Percentiles rank a stretch among this genome's conserved stretches.
Evolutionary conservation across 768 basidiomycete genomes (phyloP).

Genomic region (Cystoderma amianthinum): DNA sequence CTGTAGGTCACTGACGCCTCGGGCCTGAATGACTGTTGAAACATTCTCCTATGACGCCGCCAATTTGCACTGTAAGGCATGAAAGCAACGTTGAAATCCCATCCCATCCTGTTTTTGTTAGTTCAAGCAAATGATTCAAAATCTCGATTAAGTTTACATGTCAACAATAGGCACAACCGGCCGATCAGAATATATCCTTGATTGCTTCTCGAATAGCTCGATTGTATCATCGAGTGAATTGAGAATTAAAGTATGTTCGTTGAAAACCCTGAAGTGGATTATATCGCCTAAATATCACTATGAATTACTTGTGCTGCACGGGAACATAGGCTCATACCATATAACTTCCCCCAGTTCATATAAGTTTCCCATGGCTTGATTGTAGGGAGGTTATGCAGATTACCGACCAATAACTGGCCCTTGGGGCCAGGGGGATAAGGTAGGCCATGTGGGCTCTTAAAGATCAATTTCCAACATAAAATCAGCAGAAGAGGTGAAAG

Average conservation of each 20-base stretch:
- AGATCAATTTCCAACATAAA: background rate
- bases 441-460: background rate
- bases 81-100: conserved; percentile 8
- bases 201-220: conserved; percentile 19
- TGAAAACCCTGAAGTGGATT: conserved; percentile 12
- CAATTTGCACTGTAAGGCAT: conserved; percentile 5
- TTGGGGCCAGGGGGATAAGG: conserved; percentile 27
- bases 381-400: conserved; percentile 26
- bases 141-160: conserved; percentile 8
- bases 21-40: conserved; percentile 3
- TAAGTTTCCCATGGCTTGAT: conserved; percentile 23
- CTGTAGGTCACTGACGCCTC: conserved; percentile 1
- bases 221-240: conserved; percentile 12
- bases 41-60: conserved; percentile 3
- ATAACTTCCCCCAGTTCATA: conserved; percentile 25
- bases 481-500: background rate
- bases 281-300: conserved; percentile 14
- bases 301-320: too few species aligned
- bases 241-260: conserved; percentile 15
- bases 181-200: conserved; percentile 18
- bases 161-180: conserved; percentile 12
- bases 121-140: background rate
- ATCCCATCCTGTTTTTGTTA: background rate
- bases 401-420: conserved; percentile 26
- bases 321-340: conserved; percentile 2